Conservation (phyloP, 2,329 filamentous ascomycete species). For the Fusarium clavum region DNA sequence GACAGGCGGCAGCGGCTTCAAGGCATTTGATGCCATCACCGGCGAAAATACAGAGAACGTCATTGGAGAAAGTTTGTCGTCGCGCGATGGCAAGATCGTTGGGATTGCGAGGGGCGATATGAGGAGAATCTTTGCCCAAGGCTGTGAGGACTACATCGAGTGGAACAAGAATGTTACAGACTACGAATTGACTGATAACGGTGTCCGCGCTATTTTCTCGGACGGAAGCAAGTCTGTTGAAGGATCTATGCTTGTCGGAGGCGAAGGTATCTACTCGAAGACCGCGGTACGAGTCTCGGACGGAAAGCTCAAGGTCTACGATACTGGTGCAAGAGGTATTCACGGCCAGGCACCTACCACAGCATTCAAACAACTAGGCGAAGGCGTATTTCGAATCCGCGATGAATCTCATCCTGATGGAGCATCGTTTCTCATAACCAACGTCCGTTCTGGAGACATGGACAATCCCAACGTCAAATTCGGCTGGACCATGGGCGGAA, state of each 20-base stretch:
- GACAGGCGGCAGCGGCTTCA: conserved; percentile 67
- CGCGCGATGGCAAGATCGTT: conserved; percentile 68
- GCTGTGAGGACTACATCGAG: conserved; percentile 65
- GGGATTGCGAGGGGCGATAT: conserved; percentile 73
- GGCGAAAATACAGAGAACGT: conserved; percentile 56
- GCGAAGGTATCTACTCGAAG: conserved; percentile 71
- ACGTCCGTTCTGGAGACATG: conserved; percentile 70
- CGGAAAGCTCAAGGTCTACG: conserved; percentile 70
- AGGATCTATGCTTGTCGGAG: conserved; percentile 69
- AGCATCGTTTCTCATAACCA: conserved; percentile 68
- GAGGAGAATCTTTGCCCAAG: conserved; percentile 67
- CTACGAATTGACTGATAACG: conserved; percentile 66
- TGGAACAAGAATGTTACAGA: conserved; percentile 68
- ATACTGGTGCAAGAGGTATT: conserved; percentile 72
- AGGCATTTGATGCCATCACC: conserved; percentile 63
- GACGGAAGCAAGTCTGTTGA: conserved; percentile 70
- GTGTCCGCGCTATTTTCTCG: conserved; percentile 68
- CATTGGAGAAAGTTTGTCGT: conserved; percentile 54
- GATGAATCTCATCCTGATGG: conserved; percentile 62
- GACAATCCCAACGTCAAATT: conserved; percentile 67
- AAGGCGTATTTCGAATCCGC: conserved; percentile 69
- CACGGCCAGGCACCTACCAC: conserved; percentile 72
- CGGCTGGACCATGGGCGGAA: conserved; percentile 72
- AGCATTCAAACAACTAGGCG: conserved; percentile 70
- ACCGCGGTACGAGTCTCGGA: conserved; percentile 69